phyloP scores from a whole-genome alignment of 257 asterid genomes.

The Apocynum venetum region DNA sequence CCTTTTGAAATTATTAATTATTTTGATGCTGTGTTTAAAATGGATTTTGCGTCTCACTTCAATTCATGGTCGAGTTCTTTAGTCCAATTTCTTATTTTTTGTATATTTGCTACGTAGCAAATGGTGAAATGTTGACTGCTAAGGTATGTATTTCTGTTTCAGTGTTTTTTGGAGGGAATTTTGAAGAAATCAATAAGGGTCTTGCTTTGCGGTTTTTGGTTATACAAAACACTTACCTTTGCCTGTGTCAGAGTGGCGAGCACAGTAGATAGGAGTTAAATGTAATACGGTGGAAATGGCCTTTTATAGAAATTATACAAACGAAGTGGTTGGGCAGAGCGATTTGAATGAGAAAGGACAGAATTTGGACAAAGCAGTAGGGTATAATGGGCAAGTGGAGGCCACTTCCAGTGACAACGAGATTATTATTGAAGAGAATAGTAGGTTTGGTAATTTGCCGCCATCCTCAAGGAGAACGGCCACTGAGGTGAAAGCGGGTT shows the following conservation, averaged over 20 bases:
- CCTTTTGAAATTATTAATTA: background rate
- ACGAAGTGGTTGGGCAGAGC: constrained; percentile 42
- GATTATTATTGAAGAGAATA: constrained; percentile 34
- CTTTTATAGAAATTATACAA: constrained; percentile 48
- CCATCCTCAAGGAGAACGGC: constrained; percentile 39
- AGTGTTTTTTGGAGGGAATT: constrained; percentile 49
- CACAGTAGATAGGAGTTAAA: constrained; percentile 15
- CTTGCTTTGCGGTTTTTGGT: constrained; percentile 21
- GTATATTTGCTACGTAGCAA: background rate
- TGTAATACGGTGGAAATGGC: constrained; percentile 59
- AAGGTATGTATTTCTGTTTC: constrained; percentile 16
- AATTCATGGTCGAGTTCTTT: background rate
- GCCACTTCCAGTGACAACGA: constrained; percentile 42
- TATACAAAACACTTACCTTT: constrained; percentile 24
- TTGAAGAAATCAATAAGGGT: constrained; percentile 10
- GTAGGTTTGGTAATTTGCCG: constrained; percentile 31
- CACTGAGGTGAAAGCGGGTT: constrained; percentile 73
- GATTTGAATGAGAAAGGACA: constrained; percentile 47
- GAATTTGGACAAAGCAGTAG: constrained; percentile 38
- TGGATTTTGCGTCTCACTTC: background rate
- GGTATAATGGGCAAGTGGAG: constrained; percentile 50
- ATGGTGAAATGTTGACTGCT: background rate
- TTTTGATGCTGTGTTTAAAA: background rate
- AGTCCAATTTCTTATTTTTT: background rate
- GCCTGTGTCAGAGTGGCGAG: constrained; percentile 3